These are phyloP conservation scores for Amorphotheca resinae DNA, from an alignment of 495 filamentous ascomycete species.

Conservation along the genomic window DNA sequence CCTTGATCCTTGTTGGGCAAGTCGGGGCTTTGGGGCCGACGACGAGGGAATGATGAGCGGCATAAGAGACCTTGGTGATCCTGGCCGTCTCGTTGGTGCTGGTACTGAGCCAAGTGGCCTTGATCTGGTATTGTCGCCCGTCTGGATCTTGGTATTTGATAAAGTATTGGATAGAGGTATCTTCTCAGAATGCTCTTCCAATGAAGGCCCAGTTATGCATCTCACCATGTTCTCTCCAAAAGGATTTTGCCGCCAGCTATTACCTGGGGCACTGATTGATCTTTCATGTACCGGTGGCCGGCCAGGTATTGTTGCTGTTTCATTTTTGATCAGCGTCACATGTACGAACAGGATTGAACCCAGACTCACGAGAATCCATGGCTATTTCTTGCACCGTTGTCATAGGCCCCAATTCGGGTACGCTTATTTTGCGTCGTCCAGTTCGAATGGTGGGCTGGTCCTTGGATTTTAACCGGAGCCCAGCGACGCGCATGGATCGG, in stretches of 20 bases:
- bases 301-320: slow-evolving; percentile 58
- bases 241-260: slow-evolving; percentile 34
- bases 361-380: slow-evolving; percentile 62
- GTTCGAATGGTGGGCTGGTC: slow-evolving; percentile 38
- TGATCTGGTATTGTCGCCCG: background rate
- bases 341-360: background rate
- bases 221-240: slow-evolving; percentile 27
- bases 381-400: slow-evolving; percentile 52
- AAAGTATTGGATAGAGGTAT: slow-evolving; percentile 1
- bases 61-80: slow-evolving; percentile 37
- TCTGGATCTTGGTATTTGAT: background rate
- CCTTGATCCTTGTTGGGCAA: slow-evolving; percentile 26
- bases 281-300: slow-evolving; percentile 53
- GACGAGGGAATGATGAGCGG: slow-evolving; percentile 38
- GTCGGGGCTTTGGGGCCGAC: slow-evolving; percentile 17
- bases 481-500: slow-evolving; percentile 28
- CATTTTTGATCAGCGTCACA: slow-evolving; percentile 37
- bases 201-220: slow-evolving; percentile 21
- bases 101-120: slow-evolving; percentile 13
- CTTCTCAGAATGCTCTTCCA: slow-evolving; percentile 23
- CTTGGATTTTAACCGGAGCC: slow-evolving; percentile 33
- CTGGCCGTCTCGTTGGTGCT: slow-evolving; percentile 25
- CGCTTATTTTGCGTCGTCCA: slow-evolving; percentile 47
- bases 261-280: slow-evolving; percentile 50
- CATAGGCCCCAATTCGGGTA: slow-evolving; percentile 53